A percentile compares a stretch with the other conserved stretches of the same genome.
Conservation (phyloP, 495 filamentous ascomycete species). For the Hamigera avellanea region DNA sequence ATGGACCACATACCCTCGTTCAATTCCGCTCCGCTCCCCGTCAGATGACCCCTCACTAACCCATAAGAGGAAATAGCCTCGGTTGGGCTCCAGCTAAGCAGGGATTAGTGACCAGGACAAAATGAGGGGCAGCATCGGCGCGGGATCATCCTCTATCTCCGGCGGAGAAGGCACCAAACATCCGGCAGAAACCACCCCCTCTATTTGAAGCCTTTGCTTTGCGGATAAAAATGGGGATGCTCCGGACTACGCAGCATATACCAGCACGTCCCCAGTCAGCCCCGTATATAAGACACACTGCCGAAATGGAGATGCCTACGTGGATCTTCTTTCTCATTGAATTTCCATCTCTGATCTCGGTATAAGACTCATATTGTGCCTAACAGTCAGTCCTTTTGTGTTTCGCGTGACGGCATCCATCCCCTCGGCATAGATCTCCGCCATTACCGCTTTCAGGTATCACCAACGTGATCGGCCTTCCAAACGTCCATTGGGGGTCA, state of each 20-base stretch:
- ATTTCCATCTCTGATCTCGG: neutral
- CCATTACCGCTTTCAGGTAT: too few species aligned
- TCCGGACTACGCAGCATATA: slow-evolving; percentile 33
- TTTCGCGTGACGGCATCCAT: neutral
- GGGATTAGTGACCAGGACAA: too few species aligned
- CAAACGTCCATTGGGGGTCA: too few species aligned
- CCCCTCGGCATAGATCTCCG: neutral
- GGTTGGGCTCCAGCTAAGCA: slow-evolving; percentile 1
- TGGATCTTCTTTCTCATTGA: neutral
- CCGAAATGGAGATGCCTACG: neutral
- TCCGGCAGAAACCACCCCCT: too few species aligned
- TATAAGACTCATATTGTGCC: neutral
- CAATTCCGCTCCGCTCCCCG: too few species aligned
- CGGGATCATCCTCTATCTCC: slow-evolving; percentile 1
- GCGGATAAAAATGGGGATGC: slow-evolving; percentile 18
- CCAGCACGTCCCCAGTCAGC: slow-evolving; percentile 21
- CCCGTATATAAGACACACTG: slow-evolving; percentile 2
- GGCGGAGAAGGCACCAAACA: slow-evolving; percentile 3
- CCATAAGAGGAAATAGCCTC: slow-evolving; percentile 1
- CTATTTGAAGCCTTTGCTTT: slow-evolving; percentile 6
- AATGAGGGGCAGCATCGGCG: neutral
- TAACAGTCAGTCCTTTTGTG: too few species aligned
- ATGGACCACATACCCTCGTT: too few species aligned
- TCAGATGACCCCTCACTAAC: neutral
- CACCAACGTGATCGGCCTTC: too few species aligned